These are phyloP conservation scores for Ambrosiella cleistominuta DNA, from an alignment of 2,329 filamentous ascomycete genomes.

Conservation along the genomic window DNA sequence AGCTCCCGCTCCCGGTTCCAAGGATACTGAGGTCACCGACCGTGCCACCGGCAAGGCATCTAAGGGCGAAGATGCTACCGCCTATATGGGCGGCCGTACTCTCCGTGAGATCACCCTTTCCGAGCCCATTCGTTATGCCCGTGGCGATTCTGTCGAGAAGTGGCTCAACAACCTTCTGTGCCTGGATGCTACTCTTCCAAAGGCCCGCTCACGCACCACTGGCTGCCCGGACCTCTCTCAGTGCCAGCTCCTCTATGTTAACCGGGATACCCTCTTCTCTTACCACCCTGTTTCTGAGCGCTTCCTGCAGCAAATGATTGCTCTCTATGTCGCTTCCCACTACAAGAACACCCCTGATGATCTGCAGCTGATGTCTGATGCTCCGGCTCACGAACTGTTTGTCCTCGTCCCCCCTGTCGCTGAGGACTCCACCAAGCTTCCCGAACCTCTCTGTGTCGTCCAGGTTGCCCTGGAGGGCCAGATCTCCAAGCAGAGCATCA, in stretches of 20 bases:
- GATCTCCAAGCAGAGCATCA: slow-evolving; percentile 82
- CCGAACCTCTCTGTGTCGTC: slow-evolving; percentile 85
- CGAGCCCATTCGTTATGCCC: slow-evolving; percentile 87
- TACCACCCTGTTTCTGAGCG: slow-evolving; percentile 95
- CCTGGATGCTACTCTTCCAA: slow-evolving; percentile 77
- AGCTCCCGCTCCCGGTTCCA: slow-evolving; percentile 31
- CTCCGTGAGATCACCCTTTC: slow-evolving; percentile 81
- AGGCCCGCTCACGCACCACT: slow-evolving; percentile 49
- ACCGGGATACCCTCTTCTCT: slow-evolving; percentile 92
- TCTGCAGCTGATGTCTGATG: slow-evolving; percentile 95
- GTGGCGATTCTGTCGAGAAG: slow-evolving; percentile 80
- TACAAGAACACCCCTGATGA: slow-evolving; percentile 98
- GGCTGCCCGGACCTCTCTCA: slow-evolving; percentile 80
- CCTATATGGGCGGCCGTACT: slow-evolving; percentile 50
- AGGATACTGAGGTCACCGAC: slow-evolving; percentile 53
- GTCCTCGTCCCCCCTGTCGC: slow-evolving; percentile 77
- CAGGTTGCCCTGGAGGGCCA: slow-evolving; percentile 88
- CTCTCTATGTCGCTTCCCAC: slow-evolving; percentile 87
- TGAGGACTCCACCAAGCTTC: slow-evolving; percentile 59
- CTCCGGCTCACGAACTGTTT: slow-evolving; percentile 88
- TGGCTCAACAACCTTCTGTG: slow-evolving; percentile 93
- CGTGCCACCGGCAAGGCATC: slow-evolving; percentile 57
- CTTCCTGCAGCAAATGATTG: slow-evolving; percentile 96
- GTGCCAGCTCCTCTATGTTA: slow-evolving; percentile 85
- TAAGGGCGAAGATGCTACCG: slow-evolving; percentile 40